These are phyloP conservation scores for Ceratocystis alfenasii DNA, from an alignment of 2,329 filamentous ascomycete species.

Conservation along the genomic window DNA sequence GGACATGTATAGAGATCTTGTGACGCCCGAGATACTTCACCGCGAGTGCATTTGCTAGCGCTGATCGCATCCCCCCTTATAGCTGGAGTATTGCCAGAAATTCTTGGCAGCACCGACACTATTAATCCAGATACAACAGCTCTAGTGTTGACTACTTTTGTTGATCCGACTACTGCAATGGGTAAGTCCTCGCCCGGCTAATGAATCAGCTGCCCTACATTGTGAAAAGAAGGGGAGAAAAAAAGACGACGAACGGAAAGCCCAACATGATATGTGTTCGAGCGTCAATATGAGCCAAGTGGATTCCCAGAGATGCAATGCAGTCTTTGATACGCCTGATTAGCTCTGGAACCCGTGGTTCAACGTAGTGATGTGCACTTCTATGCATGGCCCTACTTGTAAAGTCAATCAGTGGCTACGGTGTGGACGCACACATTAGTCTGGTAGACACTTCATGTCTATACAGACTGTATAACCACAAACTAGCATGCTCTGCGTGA, in stretches of 20 bases:
- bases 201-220: not conserved
- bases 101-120: not conserved
- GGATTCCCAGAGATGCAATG: not conserved
- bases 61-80: not conserved
- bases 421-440: not conserved
- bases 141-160: not conserved
- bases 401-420: not conserved
- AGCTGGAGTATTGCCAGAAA: not conserved
- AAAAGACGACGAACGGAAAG: not conserved
- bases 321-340: slow-evolving; percentile 3
- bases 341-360: not conserved
- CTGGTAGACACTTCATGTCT: not conserved
- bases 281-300: slow-evolving; percentile 2
- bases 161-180: not conserved
- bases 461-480: not conserved
- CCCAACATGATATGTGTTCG: not conserved
- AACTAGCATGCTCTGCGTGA: not conserved
- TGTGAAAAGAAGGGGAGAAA: not conserved
- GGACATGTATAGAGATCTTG: slow-evolving; percentile 9
- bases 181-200: not conserved
- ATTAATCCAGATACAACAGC: slow-evolving; percentile 1
- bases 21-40: not conserved
- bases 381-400: not conserved
- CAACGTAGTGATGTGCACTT: not conserved
- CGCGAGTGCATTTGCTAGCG: not conserved